phyloP scores from a whole-genome alignment of 148 eudicot species.

The Spergularia marina region DNA sequence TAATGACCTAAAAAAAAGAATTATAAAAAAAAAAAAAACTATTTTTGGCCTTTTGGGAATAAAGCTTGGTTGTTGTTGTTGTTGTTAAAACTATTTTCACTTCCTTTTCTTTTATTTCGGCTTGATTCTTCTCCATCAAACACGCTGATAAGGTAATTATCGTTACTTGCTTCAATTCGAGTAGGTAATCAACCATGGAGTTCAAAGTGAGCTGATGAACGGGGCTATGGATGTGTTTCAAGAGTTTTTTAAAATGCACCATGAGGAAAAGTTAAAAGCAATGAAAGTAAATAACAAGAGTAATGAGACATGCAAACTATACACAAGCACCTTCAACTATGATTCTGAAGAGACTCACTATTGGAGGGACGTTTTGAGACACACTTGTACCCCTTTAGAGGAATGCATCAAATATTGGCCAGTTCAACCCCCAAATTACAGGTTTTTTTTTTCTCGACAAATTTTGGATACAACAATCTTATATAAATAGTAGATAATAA shows the following conservation, averaged over 20 bases:
- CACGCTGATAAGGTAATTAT: too few species aligned
- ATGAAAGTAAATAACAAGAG: conserved; percentile 11
- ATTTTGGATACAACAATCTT: too few species aligned
- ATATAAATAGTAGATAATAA: too few species aligned
- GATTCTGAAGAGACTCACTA: neutral
- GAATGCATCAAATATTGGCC: conserved; percentile 23
- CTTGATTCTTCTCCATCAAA: too few species aligned
- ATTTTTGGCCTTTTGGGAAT: too few species aligned
- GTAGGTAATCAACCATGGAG: conserved; percentile 26
- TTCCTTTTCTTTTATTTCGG: too few species aligned
- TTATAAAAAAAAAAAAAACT: too few species aligned
- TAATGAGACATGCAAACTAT: conserved; percentile 12
- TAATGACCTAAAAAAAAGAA: too few species aligned
- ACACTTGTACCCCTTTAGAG: conserved; percentile 15
- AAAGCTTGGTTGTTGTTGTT: too few species aligned
- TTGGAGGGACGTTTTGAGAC: conserved; percentile 21
- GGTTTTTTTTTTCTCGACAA: neutral
- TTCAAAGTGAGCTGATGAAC: neutral
- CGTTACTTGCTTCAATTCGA: neutral
- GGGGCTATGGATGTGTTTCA: conserved; percentile 10
- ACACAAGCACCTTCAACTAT: conserved; percentile 25
- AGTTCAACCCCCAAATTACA: conserved; percentile 1
- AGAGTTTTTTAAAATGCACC: conserved; percentile 14
- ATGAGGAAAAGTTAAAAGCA: conserved; percentile 17
- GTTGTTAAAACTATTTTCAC: too few species aligned